A percentile compares a stretch with the other conserved stretches of the same genome.
Evolutionary conservation across 176 grass and related monocot species (phyloP).

Genomic region (Aegilops bicornis): DNA sequence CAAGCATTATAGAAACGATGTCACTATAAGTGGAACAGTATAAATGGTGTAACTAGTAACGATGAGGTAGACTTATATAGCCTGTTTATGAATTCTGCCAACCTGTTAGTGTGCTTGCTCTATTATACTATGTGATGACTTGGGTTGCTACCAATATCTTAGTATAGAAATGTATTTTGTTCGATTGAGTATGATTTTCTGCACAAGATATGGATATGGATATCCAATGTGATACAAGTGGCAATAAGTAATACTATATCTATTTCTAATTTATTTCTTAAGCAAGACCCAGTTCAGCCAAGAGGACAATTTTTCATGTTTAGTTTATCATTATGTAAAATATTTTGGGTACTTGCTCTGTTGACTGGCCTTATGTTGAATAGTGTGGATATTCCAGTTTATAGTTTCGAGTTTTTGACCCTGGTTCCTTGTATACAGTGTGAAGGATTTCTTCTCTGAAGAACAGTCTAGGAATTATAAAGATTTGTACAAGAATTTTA

Average conservation of each 20-base stretch:
- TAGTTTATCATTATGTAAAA: neutral
- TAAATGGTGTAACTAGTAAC: neutral
- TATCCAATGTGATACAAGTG: neutral
- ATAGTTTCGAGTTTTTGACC: constrained; percentile 1
- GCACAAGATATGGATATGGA: neutral
- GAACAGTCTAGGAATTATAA: constrained; percentile 57
- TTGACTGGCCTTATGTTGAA: neutral
- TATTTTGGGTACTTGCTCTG: neutral
- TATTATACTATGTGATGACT: neutral
- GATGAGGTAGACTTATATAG: neutral
- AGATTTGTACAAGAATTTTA: constrained; percentile 86
- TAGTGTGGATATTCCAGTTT: neutral
- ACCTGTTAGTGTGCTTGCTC: neutral
- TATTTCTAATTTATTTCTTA: neutral
- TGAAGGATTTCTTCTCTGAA: constrained; percentile 69
- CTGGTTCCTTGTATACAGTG: constrained; percentile 39
- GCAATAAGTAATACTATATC: neutral
- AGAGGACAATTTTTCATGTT: neutral
- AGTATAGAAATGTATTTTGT: neutral
- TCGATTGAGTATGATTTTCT: neutral
- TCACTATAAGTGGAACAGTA: neutral
- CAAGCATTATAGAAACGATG: neutral
- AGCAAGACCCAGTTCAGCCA: neutral
- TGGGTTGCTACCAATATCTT: neutral
- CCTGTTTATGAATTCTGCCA: neutral